Evolutionary conservation across 768 basidiomycete genomes (phyloP), one percentile per base, ranked within the genome.

Genomic region (Cyathus striatus): DNA sequence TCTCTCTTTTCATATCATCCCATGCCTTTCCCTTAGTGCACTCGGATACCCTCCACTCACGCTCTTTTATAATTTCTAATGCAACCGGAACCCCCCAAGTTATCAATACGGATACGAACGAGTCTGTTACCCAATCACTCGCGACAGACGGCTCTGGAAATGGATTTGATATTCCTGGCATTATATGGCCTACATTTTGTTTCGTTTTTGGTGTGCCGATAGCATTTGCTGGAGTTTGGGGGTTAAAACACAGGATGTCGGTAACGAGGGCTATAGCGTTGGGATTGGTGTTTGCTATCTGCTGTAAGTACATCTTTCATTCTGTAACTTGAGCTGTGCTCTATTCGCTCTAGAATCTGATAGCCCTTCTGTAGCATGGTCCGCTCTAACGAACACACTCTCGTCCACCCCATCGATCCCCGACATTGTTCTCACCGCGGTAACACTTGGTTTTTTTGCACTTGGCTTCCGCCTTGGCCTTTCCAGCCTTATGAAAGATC

Each of bases 81-180:
- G 45, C 46, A 3, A 59, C 64, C 33, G 79, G 79, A 12, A 63
- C 59, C 18, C 63, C 62, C 2, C 35, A 59, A 41, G 69, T 81
- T 14, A 65, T 76, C 49, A 66, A 78, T 48, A 59, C 76, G 5
- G 23, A 35, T 20, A 75, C 78, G 0, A 59, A 61, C n/a, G 50
- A 62, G 38, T 44, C 57, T 20, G 66, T 83, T 6, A 61, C 70
- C 4, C 83, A 86, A 56, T 76, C 75, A 0, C 43, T 64, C 4
- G 82, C 75, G 2, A 66, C 78, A 2, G 83, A 86, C 52, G 83
- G 81, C 6, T 65, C 73, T 23, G 82, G 83, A 4, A 41, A 38
- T 4, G 59, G 62, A 6, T 76, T 76, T 49, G 64, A 69, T 37
- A 43, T 62, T 2, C 59, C 77, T 18, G 78, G 80, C 1, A 35